A percentile compares a stretch with the other conserved stretches of the same genome.
These are phyloP conservation scores for Metschnikowia picachoensis DNA, from an alignment of 805 yeast species.

Conservation along the genomic window DNA sequence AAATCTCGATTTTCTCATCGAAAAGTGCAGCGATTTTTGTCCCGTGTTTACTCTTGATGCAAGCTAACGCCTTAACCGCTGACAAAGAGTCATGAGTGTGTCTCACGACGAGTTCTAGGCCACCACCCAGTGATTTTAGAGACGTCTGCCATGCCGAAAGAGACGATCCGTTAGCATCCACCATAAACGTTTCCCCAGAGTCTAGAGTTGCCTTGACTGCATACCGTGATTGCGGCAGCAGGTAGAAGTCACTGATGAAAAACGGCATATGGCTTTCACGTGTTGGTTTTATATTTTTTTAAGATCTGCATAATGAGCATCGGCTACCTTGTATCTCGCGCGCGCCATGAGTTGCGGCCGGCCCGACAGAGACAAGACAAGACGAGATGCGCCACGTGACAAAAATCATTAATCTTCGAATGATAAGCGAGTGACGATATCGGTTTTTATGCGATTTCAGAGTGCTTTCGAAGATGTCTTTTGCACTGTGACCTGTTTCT, in stretches of 20 bases:
- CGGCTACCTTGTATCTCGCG: too few relatives aligned
- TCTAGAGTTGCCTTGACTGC: not conserved
- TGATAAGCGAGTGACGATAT: too few relatives aligned
- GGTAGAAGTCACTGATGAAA: not conserved
- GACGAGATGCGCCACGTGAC: too few relatives aligned
- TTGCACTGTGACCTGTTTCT: too few relatives aligned
- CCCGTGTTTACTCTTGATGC: not conserved
- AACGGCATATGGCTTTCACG: not conserved
- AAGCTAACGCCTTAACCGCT: not conserved
- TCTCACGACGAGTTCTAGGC: too few relatives aligned
- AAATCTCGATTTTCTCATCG: not conserved
- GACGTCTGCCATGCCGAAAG: not conserved
- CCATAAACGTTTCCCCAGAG: not conserved
- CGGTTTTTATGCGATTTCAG: too few relatives aligned
- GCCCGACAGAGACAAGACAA: too few relatives aligned
- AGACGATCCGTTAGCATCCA: constrained; percentile 1
- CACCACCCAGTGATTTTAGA: too few relatives aligned
- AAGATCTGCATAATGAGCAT: not conserved
- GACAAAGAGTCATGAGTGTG: not conserved
- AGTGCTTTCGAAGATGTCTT: too few relatives aligned
- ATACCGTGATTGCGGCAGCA: not conserved
- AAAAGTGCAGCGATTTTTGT: not conserved
- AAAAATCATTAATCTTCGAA: too few relatives aligned
- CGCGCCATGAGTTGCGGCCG: too few relatives aligned
- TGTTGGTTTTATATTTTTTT: not conserved